A percentile compares a stretch with the other conserved stretches of the same genome.
phyloP scores from a whole-genome alignment of 2,329 filamentous ascomycete species.

The Bipolaris zeicola region DNA sequence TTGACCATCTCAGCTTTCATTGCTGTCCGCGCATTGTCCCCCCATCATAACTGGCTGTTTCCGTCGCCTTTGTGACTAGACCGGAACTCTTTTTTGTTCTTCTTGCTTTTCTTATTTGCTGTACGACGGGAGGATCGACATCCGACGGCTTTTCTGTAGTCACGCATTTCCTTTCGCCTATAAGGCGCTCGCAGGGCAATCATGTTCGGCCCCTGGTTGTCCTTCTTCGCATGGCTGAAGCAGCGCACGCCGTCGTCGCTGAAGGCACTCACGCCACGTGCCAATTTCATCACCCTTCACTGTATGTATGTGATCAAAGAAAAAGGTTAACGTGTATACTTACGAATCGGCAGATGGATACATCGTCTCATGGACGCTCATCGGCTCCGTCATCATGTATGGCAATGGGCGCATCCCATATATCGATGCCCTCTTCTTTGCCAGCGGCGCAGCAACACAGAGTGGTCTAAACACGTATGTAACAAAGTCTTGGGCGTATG shows the following conservation, averaged over 20 bases:
- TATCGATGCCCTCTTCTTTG: constrained; percentile 87
- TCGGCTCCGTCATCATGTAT: constrained; percentile 80
- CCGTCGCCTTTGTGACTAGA: neutral
- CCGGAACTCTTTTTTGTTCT: neutral
- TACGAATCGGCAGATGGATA: constrained; percentile 67
- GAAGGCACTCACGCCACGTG: constrained; percentile 59
- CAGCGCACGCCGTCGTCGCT: constrained; percentile 30
- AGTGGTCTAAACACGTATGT: constrained; percentile 82
- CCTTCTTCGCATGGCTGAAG: constrained; percentile 37
- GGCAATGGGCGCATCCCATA: constrained; percentile 69
- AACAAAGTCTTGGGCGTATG: neutral
- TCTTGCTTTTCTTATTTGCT: neutral
- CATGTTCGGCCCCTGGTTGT: constrained; percentile 44
- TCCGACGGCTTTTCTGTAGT: neutral
- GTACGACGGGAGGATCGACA: too few relatives aligned
- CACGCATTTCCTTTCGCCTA: neutral
- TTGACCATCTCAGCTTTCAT: constrained; percentile 9
- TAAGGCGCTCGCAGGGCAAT: constrained; percentile 8
- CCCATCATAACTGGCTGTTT: neutral
- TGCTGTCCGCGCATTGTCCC: constrained; percentile 4
- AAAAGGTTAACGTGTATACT: constrained; percentile 7
- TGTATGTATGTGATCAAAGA: constrained; percentile 55
- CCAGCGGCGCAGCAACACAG: constrained; percentile 85
- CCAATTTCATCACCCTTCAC: constrained; percentile 82
- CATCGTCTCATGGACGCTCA: constrained; percentile 73